These are phyloP conservation scores for Lasiosphaeria ovina DNA, from an alignment of 495 filamentous ascomycete genomes.

Conservation along the genomic window DNA sequence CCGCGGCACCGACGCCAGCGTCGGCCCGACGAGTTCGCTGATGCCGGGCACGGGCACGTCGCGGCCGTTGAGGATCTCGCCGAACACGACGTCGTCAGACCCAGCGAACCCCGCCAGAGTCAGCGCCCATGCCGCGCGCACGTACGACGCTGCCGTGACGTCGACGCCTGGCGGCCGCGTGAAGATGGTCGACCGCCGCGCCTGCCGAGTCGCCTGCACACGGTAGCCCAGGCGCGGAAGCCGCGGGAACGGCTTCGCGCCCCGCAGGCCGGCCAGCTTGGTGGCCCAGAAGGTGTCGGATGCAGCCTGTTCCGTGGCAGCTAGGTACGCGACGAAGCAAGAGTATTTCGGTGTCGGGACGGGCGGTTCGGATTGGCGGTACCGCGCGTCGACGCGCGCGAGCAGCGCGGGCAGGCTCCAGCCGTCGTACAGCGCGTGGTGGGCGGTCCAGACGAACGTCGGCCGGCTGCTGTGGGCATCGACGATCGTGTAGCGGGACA, in stretches of 20 bases:
- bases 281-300: slow-evolving; percentile 24
- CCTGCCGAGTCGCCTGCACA: slow-evolving; percentile 22
- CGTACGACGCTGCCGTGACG: slow-evolving; percentile 30
- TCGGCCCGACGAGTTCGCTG: slow-evolving; percentile 48
- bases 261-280: slow-evolving; percentile 15
- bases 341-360: slow-evolving; percentile 26
- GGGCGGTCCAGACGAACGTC: slow-evolving; percentile 45
- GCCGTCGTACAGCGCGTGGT: slow-evolving; percentile 66
- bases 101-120: slow-evolving; percentile 30
- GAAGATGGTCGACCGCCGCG: slow-evolving; percentile 7
- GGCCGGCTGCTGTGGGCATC: slow-evolving; percentile 34
- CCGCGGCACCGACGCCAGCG: slow-evolving; percentile 59
- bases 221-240: slow-evolving; percentile 25
- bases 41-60: slow-evolving; percentile 45
- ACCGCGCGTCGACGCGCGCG: slow-evolving; percentile 18
- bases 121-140: slow-evolving; percentile 42
- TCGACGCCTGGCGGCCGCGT: slow-evolving; percentile 12
- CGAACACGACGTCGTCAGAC: slow-evolving; percentile 48
- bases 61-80: slow-evolving; percentile 52
- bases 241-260: slow-evolving; percentile 26
- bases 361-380: slow-evolving; percentile 15
- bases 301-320: slow-evolving; percentile 9
- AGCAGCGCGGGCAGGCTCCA: slow-evolving; percentile 49
- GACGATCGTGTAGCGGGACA: slow-evolving; percentile 17
- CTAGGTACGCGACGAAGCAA: slow-evolving; percentile 27